Conservation (phyloP, 768 basidiomycete genomes). For the Suillus cothurnatus region DNA sequence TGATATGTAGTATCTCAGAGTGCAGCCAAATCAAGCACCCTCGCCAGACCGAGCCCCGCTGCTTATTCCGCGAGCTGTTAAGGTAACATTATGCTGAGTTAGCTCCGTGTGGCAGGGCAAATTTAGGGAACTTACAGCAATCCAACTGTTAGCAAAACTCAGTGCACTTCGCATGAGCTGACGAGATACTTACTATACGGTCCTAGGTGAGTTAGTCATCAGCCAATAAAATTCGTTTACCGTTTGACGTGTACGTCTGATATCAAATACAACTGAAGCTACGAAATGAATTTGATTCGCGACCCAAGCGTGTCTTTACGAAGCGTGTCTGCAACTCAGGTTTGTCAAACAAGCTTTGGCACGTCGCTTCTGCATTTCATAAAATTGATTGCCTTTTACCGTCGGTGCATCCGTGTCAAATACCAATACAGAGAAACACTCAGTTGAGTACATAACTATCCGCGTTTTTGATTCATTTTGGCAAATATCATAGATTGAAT, state of each 20-base stretch:
- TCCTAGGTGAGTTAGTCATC: too few species aligned
- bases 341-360: background rate
- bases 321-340: background rate
- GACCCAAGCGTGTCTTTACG: background rate
- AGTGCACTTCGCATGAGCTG: too few species aligned
- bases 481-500: background rate
- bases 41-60: too few species aligned
- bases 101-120: too few species aligned
- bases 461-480: background rate
- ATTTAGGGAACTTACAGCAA: too few species aligned
- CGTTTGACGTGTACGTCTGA: background rate
- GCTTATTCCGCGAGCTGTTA: too few species aligned
- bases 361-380: background rate
- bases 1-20: too few species aligned
- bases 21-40: too few species aligned
- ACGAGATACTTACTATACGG: too few species aligned
- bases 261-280: background rate
- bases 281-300: background rate
- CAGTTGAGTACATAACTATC: background rate
- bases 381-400: background rate
- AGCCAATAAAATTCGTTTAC: too few species aligned
- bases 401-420: background rate
- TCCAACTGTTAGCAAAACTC: too few species aligned
- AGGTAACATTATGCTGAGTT: too few species aligned
- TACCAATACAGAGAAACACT: background rate